phyloP scores from a whole-genome alignment of 164 flowering plant species.

The Kalanchoe fedtschenkoi region DNA sequence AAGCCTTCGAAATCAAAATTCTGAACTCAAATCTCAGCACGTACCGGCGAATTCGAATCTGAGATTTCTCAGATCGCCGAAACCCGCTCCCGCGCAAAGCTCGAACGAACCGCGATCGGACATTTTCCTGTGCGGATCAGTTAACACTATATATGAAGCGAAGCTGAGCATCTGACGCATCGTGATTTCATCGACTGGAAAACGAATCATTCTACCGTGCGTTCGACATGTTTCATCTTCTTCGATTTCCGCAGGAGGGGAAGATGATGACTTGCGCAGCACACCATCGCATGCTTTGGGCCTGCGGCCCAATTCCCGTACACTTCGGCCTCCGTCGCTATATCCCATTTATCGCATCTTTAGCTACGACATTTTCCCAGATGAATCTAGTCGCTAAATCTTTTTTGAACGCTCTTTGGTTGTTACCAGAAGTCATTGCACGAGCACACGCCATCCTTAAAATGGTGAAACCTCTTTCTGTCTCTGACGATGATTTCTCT shows the following conservation, averaged over 20 bases:
- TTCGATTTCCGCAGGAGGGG: neutral
- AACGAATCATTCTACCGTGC: constrained; percentile 5
- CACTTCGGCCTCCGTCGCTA: no score
- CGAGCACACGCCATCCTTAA: constrained; percentile 8
- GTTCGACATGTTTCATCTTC: neutral
- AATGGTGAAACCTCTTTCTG: no score
- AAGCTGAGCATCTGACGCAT: neutral
- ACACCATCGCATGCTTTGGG: neutral
- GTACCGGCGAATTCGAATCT: neutral
- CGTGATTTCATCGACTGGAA: neutral
- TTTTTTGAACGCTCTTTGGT: no score
- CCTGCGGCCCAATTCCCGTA: neutral
- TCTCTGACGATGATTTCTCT: constrained; percentile 12
- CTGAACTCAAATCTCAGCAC: neutral
- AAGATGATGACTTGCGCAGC: neutral
- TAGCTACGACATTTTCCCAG: no score
- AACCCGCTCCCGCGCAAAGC: neutral
- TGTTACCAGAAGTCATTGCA: constrained; percentile 13
- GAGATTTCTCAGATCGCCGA: neutral
- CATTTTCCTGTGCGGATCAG: neutral
- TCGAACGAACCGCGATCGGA: neutral
- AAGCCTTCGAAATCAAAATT: neutral
- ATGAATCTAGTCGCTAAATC: constrained; percentile 9
- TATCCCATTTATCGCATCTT: no score
- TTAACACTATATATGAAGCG: neutral